Conservation (phyloP, 2,329 filamentous ascomycete genomes). For the Fusarium sp. region DNA sequence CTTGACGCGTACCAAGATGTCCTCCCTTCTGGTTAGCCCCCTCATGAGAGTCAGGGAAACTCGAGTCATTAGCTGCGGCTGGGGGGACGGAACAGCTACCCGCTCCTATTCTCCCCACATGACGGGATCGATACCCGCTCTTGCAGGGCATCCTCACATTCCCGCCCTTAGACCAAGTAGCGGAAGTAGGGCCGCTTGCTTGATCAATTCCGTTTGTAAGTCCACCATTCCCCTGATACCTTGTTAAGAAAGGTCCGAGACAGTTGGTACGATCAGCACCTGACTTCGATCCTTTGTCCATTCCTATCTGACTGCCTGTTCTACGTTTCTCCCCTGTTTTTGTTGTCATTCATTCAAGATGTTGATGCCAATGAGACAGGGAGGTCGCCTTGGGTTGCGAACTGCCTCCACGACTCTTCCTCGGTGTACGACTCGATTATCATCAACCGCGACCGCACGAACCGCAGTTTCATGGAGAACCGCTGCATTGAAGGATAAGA, state of each 20-base stretch:
- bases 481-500: neutral
- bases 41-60: neutral
- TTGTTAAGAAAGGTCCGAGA: neutral
- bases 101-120: neutral
- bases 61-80: neutral
- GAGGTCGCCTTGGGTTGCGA: neutral
- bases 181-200: neutral
- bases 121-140: neutral
- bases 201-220: neutral
- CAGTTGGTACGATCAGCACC: neutral
- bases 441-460: neutral
- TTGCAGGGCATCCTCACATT: neutral
- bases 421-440: neutral
- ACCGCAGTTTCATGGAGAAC: neutral
- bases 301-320: neutral
- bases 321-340: neutral
- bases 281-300: neutral
- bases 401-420: neutral
- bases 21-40: neutral
- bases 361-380: neutral
- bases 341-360: neutral
- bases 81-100: neutral
- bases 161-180: neutral
- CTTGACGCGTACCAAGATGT: neutral
- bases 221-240: neutral